Percentiles rank a stretch among this genome's conserved stretches.
These are phyloP conservation scores for Gnomoniopsis sp. DNA, from an alignment of 2,329 filamentous ascomycete genomes.

Conservation along the genomic window DNA sequence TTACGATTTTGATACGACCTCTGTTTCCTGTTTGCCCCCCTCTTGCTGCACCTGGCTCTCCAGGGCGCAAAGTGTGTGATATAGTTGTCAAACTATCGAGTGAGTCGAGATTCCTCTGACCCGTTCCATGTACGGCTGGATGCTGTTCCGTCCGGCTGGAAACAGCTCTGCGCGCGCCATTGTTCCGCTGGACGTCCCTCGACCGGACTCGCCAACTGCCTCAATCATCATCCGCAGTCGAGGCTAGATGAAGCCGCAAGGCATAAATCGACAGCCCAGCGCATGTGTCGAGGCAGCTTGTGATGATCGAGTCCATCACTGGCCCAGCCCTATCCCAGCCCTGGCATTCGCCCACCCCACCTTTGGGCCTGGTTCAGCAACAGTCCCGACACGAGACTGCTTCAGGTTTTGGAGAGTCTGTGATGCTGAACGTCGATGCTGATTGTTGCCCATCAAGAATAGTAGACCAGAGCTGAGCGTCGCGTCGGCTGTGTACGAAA, in stretches of 20 bases:
- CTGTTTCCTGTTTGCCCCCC: slow-evolving; percentile 25
- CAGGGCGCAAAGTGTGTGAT: slow-evolving; percentile 42
- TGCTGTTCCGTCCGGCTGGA: neutral
- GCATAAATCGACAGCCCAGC: neutral
- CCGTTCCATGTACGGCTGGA: neutral
- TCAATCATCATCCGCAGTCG: neutral
- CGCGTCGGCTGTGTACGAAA: slow-evolving; percentile 39
- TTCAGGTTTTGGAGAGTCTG: slow-evolving; percentile 2
- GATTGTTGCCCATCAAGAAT: slow-evolving; percentile 26
- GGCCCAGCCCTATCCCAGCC: slow-evolving; percentile 9
- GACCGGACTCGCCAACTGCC: neutral
- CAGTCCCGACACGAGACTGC: slow-evolving; percentile 8
- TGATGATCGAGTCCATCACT: neutral
- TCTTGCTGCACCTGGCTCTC: slow-evolving; percentile 43
- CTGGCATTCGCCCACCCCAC: slow-evolving; percentile 14
- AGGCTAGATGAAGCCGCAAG: neutral
- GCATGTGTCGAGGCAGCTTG: neutral
- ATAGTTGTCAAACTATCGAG: slow-evolving; percentile 32
- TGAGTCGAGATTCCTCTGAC: slow-evolving; percentile 23
- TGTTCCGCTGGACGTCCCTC: slow-evolving; percentile 1
- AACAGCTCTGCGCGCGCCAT: neutral
- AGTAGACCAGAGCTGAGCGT: slow-evolving; percentile 33
- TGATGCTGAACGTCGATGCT: slow-evolving; percentile 14
- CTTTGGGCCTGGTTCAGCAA: slow-evolving; percentile 14
- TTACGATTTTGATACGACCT: slow-evolving; percentile 10